Evolutionary conservation across 495 filamentous ascomycete genomes (phyloP).

Genomic region (Aspergillus ostianus): DNA sequence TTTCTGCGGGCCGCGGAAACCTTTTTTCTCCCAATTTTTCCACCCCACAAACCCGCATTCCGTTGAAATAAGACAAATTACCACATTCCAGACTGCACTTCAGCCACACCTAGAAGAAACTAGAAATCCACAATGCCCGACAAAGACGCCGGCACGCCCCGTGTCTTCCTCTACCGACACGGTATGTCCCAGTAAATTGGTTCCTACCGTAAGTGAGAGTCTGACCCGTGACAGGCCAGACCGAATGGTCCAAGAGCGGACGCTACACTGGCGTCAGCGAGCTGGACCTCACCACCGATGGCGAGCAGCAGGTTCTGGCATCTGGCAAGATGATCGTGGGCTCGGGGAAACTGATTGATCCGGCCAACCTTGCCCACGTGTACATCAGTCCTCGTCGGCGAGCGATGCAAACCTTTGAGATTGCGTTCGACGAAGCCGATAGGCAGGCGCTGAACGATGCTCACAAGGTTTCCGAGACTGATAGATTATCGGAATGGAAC

Average conservation of each 20-base stretch:
- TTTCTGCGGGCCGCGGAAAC: no score
- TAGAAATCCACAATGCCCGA: constrained; percentile 6
- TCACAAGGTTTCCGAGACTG: constrained; percentile 55
- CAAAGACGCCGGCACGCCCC: constrained; percentile 8
- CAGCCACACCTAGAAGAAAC: no score
- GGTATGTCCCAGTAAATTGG: background rate
- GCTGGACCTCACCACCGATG: constrained; percentile 72
- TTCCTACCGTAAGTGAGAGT: background rate
- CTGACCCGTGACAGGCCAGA: constrained; percentile 53
- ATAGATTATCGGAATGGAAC: constrained; percentile 78
- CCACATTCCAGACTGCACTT: no score
- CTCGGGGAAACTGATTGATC: constrained; percentile 72
- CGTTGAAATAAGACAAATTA: no score
- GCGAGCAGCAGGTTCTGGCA: constrained; percentile 66
- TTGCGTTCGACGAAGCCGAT: constrained; percentile 55
- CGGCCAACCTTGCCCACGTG: constrained; percentile 67
- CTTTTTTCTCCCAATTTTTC: no score
- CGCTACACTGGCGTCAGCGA: constrained; percentile 83
- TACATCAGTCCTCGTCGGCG: constrained; percentile 78
- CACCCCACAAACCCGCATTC: no score
- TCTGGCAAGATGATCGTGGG: constrained; percentile 74
- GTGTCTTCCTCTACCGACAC: constrained; percentile 12
- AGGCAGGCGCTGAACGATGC: constrained; percentile 11
- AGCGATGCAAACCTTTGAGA: constrained; percentile 72
- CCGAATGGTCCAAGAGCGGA: constrained; percentile 84